phyloP scores from a whole-genome alignment of 2,329 filamentous ascomycete species.

The Rhynchosporium secalis region DNA sequence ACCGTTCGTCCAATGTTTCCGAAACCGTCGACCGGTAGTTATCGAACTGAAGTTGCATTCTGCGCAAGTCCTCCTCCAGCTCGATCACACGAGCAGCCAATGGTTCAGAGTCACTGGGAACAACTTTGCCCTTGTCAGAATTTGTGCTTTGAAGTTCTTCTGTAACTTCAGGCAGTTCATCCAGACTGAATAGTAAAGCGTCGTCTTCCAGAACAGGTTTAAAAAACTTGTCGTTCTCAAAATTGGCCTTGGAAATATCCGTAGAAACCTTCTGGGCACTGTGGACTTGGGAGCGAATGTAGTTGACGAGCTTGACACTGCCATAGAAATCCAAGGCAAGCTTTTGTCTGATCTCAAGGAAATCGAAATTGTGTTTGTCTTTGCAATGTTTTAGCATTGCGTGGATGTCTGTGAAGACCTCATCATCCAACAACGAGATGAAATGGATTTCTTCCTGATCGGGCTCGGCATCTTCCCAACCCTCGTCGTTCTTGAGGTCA shows the following conservation, averaged over 20 bases:
- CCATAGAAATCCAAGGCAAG: conserved; percentile 70
- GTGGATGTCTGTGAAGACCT: conserved; percentile 61
- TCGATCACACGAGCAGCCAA: conserved; percentile 41
- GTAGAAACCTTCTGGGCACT: conserved; percentile 43
- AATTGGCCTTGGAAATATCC: conserved; percentile 59
- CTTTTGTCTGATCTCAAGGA: conserved; percentile 57
- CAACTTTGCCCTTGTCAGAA: conserved; percentile 35
- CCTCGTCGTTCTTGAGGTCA: conserved; percentile 47
- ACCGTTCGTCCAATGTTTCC: conserved; percentile 43
- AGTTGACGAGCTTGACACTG: conserved; percentile 74
- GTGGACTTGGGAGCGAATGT: conserved; percentile 51
- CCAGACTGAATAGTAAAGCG: conserved; percentile 81
- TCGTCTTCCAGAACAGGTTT: conserved; percentile 88
- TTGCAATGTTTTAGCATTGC: conserved; percentile 71
- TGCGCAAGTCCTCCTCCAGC: conserved; percentile 43
- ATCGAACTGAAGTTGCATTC: conserved; percentile 43
- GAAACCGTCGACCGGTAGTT: conserved; percentile 45
- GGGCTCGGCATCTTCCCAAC: conserved; percentile 60
- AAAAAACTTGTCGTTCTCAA: conserved; percentile 78
- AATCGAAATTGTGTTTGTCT: conserved; percentile 65
- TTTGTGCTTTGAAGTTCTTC: conserved; percentile 39
- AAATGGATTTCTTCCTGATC: conserved; percentile 64
- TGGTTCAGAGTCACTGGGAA: conserved; percentile 28
- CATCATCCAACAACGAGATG: conserved; percentile 67
- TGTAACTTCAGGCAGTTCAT: conserved; percentile 64